Conservation (phyloP, 176 grass and related monocot genomes). For the Ensete ventricosum region DNA sequence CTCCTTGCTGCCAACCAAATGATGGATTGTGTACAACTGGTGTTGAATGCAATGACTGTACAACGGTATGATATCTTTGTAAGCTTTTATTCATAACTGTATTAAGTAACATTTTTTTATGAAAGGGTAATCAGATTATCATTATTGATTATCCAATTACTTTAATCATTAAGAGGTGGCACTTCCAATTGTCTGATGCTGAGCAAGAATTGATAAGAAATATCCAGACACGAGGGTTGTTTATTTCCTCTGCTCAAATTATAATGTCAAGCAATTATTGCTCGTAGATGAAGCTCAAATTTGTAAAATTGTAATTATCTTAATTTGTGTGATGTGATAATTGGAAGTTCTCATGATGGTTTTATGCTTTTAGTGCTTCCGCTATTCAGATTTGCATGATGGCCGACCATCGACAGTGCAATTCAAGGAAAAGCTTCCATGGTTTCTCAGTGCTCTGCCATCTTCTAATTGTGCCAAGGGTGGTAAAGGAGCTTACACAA, state of each 20-base stretch:
- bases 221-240: too few species aligned
- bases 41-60: constrained; percentile 75
- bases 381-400: constrained; percentile 65
- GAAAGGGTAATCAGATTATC: too few species aligned
- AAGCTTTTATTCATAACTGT: not conserved
- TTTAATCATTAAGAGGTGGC: too few species aligned
- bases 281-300: too few species aligned
- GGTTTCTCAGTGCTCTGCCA: constrained; percentile 95
- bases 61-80: constrained; percentile 38
- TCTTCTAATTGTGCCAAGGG: constrained; percentile 93
- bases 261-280: too few species aligned
- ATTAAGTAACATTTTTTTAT: too few species aligned
- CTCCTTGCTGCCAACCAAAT: constrained; percentile 56
- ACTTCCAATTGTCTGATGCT: too few species aligned
- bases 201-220: too few species aligned
- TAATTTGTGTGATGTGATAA: not conserved
- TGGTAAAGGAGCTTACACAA: constrained; percentile 95
- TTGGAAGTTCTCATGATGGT: constrained; percentile 21
- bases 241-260: too few species aligned
- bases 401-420: constrained; percentile 75
- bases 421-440: constrained; percentile 87
- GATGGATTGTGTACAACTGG: constrained; percentile 34
- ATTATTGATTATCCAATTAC: too few species aligned
- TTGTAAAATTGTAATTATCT: too few species aligned
- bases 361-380: constrained; percentile 62